Percentiles rank a stretch among this genome's conserved stretches.
phyloP scores from a whole-genome alignment of 176 grass and related monocot species.

The Musa beccarii region DNA sequence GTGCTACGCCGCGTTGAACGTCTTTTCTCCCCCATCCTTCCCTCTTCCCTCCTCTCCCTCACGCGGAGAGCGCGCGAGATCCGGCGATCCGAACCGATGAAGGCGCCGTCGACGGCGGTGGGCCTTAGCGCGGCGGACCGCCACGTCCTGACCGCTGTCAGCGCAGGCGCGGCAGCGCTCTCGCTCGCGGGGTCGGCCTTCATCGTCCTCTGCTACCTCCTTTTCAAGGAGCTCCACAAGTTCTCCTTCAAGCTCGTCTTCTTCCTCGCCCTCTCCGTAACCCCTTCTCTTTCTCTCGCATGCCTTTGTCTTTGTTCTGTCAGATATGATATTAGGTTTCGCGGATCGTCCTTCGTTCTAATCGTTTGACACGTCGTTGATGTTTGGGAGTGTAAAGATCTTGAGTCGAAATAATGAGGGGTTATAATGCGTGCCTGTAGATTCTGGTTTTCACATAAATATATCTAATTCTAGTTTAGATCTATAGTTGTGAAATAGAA shows the following conservation, averaged over 20 bases:
- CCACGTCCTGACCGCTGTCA: constrained; percentile 39
- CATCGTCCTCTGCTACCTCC: constrained; percentile 91
- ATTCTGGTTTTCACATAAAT: not conserved
- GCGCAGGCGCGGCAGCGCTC: constrained; percentile 51
- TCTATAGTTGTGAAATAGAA: not conserved
- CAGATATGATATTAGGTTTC: not conserved
- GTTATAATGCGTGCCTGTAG: not conserved
- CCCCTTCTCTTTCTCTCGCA: not conserved
- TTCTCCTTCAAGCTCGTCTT: constrained; percentile 99
- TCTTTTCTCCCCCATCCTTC: no score
- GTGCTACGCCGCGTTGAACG: not conserved
- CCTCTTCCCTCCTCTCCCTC: not conserved
- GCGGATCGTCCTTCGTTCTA: not conserved
- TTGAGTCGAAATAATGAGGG: no score
- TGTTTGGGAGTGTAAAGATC: not conserved
- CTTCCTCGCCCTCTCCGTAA: constrained; percentile 83
- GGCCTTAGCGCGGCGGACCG: constrained; percentile 34
- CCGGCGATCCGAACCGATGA: not conserved
- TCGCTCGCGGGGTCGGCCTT: constrained; percentile 79
- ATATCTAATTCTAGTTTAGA: not conserved
- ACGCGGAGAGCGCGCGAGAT: not conserved
- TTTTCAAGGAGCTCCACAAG: constrained; percentile 95
- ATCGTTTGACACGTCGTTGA: not conserved
- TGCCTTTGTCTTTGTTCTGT: not conserved
- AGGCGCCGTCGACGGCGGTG: not conserved